phyloP scores from a whole-genome alignment of 768 basidiomycete species.

The Tulasnella sp. region DNA sequence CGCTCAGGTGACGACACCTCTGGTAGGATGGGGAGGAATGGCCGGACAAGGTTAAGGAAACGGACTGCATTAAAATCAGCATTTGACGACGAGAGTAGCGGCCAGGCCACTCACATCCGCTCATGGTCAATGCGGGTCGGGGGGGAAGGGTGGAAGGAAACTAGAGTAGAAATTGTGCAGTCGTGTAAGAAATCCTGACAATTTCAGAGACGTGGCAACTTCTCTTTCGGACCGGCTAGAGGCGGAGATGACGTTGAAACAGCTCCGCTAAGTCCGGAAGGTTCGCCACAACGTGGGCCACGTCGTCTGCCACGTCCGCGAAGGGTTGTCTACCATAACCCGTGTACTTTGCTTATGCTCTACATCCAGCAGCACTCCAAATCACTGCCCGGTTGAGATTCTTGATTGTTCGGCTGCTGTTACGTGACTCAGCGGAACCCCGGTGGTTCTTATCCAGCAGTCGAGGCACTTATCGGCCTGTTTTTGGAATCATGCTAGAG shows the following conservation, averaged over 20 bases:
- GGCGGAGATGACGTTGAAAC: not conserved
- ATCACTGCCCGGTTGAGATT: too few relatives aligned
- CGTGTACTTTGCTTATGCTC: too few relatives aligned
- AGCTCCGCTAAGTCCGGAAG: not conserved
- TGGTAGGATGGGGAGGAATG: constrained; percentile 91
- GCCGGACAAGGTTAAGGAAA: constrained; percentile 95
- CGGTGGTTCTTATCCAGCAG: too few relatives aligned
- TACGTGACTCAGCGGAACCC: too few relatives aligned
- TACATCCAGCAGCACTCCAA: too few relatives aligned
- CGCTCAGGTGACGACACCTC: constrained; percentile 97
- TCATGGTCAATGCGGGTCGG: not conserved
- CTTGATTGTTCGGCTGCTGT: too few relatives aligned
- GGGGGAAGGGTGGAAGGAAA: not conserved
- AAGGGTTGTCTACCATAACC: too few relatives aligned
- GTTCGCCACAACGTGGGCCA: not conserved
- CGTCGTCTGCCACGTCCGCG: not conserved
- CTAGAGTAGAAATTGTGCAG: not conserved
- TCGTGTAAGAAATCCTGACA: constrained; percentile 2
- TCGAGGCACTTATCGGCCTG: too few relatives aligned
- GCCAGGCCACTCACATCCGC: not conserved
- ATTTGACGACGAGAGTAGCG: not conserved
- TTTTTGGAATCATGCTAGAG: too few relatives aligned
- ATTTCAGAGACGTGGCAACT: not conserved
- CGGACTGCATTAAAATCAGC: constrained; percentile 45
- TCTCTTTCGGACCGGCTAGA: not conserved